Conservation (phyloP, 768 basidiomycete genomes). For the Tulasnella sp. region DNA sequence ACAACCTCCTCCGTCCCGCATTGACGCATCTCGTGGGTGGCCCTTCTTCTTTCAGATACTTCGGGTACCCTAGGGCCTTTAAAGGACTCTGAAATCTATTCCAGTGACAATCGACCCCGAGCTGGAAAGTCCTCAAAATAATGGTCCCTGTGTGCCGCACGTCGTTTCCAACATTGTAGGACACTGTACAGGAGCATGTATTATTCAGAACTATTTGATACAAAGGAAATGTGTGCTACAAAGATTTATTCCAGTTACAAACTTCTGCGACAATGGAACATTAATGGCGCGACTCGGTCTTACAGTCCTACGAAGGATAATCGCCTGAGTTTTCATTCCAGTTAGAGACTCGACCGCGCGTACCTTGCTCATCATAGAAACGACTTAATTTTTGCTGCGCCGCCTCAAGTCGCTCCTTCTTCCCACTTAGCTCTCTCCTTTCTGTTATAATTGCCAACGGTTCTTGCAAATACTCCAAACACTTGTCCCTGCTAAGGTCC, state of each 20-base stretch:
- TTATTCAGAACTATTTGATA: slow-evolving; percentile 43
- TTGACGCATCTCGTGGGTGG: too few relatives aligned
- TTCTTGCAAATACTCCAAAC: slow-evolving; percentile 52
- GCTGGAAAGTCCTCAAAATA: too few relatives aligned
- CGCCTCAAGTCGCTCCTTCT: slow-evolving; percentile 9
- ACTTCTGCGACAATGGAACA: too few relatives aligned
- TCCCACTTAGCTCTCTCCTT: slow-evolving; percentile 43
- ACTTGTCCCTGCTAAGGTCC: slow-evolving; percentile 45
- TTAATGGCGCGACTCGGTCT: neutral
- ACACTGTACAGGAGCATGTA: slow-evolving; percentile 34
- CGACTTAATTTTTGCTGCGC: slow-evolving; percentile 1
- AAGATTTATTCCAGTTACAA: neutral
- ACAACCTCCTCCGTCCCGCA: too few relatives aligned
- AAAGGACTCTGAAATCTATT: too few relatives aligned
- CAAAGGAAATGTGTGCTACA: slow-evolving; percentile 36
- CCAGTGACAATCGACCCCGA: too few relatives aligned
- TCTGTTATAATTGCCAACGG: slow-evolving; percentile 42
- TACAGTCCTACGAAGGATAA: neutral
- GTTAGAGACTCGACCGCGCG: neutral
- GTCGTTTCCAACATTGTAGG: too few relatives aligned
- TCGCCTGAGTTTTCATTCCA: neutral
- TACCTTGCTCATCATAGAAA: neutral
- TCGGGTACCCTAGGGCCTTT: too few relatives aligned
- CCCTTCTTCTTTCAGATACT: too few relatives aligned
- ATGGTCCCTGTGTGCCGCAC: too few relatives aligned